Evolutionary conservation across 2,329 filamentous ascomycete species (phyloP).

Genomic region (Zymoseptoria tritici): DNA sequence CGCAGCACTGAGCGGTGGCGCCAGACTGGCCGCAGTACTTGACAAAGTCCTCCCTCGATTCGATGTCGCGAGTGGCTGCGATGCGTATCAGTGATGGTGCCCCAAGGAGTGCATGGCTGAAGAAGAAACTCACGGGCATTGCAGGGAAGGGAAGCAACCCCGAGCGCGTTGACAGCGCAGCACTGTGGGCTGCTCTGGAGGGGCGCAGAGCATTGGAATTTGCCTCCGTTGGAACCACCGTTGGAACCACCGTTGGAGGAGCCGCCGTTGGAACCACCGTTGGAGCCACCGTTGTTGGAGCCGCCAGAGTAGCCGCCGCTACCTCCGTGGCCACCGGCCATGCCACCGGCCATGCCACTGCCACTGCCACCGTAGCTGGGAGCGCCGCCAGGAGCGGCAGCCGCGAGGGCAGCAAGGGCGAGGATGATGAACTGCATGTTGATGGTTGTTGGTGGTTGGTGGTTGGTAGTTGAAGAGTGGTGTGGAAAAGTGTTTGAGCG

Average conservation of each 20-base stretch:
- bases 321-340: not conserved
- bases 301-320: too few relatives aligned
- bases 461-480: not conserved
- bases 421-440: constrained; percentile 10
- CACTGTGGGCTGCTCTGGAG: constrained; percentile 3
- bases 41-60: too few relatives aligned
- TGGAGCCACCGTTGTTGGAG: too few relatives aligned
- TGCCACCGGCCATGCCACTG: not conserved
- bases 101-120: too few relatives aligned
- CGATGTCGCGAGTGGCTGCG: too few relatives aligned
- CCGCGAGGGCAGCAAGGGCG: constrained; percentile 2
- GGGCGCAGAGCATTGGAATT: not conserved
- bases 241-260: not conserved
- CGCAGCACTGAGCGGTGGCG: constrained; percentile 9
- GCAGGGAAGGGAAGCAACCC: not conserved
- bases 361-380: not conserved
- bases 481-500: not conserved
- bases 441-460: not conserved
- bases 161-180: constrained; percentile 7
- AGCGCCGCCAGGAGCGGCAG: not conserved
- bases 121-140: too few relatives aligned
- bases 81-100: too few relatives aligned
- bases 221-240: not conserved
- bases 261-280: not conserved
- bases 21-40: not conserved